Conservation (phyloP, 441 rosid genomes). For the Gossypium gossypioides region DNA sequence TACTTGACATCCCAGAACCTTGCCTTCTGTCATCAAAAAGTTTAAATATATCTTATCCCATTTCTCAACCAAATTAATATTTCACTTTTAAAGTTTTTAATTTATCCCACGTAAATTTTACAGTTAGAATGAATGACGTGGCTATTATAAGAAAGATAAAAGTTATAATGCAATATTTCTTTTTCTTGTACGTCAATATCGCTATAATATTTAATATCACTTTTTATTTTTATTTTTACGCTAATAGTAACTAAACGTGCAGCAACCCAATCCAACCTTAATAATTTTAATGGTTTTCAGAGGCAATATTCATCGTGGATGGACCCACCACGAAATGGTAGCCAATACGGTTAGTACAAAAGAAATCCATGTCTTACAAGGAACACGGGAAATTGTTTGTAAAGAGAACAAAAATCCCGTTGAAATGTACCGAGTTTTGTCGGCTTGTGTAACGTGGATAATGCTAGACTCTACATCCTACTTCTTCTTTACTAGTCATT, state of each 20-base stretch:
- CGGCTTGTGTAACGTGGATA: neutral
- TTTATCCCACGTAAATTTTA: no score
- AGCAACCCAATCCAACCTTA: no score
- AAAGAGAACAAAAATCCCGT: neutral
- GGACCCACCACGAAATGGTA: neutral
- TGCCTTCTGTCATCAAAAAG: neutral
- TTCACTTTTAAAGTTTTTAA: no score
- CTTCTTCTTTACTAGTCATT: neutral
- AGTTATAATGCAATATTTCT: no score
- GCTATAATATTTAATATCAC: no score
- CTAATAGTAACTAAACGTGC: no score
- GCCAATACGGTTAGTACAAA: neutral
- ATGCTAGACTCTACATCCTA: neutral
- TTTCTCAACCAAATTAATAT: neutral
- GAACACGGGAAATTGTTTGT: neutral
- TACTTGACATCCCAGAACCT: neutral
- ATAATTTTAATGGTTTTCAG: no score
- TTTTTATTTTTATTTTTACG: no score
- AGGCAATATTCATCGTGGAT: no score
- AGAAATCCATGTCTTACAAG: slow-evolving; percentile 5
- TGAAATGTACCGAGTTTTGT: neutral
- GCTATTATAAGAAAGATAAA: no score
- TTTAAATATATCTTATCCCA: neutral
- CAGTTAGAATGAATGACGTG: no score
- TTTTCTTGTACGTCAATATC: no score